Conservation (phyloP, 257 asterid species). For the Rubia yunnanensis region DNA sequence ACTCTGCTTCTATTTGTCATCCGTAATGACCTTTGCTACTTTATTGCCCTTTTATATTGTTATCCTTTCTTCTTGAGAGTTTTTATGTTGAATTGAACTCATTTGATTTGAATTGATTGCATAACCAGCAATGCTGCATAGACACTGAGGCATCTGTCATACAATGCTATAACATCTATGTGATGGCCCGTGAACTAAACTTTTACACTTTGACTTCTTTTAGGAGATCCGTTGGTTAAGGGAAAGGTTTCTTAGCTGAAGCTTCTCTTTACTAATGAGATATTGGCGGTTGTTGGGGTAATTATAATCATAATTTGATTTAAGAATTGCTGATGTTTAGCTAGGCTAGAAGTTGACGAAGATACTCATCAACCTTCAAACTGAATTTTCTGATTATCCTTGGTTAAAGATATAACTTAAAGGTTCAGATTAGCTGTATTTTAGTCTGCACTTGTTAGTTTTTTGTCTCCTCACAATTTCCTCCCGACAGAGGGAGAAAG, state of each 20-base stretch:
- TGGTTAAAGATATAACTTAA: background rate
- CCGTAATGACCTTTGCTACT: background rate
- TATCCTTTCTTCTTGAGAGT: background rate
- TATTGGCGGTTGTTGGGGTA: background rate
- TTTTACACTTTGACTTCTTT: background rate
- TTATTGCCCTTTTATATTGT: background rate
- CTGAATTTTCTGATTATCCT: no score
- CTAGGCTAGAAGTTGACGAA: no score
- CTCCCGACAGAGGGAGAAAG: no score
- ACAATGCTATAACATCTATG: background rate
- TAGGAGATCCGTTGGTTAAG: background rate
- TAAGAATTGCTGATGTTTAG: background rate
- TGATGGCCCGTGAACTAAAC: background rate
- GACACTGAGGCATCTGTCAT: no score
- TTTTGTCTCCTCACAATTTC: no score
- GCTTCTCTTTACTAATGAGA: background rate
- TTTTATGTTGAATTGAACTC: background rate
- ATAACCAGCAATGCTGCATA: no score
- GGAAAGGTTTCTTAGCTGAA: background rate
- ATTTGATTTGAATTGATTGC: background rate
- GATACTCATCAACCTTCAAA: no score
- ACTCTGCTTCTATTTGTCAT: background rate
- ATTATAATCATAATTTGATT: no score
- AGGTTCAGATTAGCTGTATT: background rate
- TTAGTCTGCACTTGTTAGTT: no score